A percentile compares a stretch with the other conserved stretches of the same genome.
phyloP scores from a whole-genome alignment of 2,329 filamentous ascomycete species.

The Juglanconis sp. region DNA sequence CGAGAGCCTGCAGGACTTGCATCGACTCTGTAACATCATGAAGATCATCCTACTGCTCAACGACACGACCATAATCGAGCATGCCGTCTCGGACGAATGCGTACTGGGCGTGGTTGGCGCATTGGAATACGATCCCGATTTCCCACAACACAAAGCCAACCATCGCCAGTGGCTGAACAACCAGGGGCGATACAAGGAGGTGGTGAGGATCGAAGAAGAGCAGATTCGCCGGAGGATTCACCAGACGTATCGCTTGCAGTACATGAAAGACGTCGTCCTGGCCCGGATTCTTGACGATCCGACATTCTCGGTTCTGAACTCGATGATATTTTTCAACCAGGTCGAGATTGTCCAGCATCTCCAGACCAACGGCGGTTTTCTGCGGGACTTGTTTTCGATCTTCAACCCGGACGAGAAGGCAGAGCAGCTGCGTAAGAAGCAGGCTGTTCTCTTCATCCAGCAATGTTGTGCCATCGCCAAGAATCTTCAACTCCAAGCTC shows the following conservation, averaged over 20 bases:
- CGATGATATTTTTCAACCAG: constrained; percentile 97
- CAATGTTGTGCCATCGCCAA: constrained; percentile 94
- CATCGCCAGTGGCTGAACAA: constrained; percentile 90
- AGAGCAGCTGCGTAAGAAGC: constrained; percentile 75
- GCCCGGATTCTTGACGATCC: constrained; percentile 95
- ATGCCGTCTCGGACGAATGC: constrained; percentile 84
- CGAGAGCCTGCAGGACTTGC: constrained; percentile 81
- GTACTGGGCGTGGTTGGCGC: constrained; percentile 92
- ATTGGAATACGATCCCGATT: constrained; percentile 96
- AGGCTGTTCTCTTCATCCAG: constrained; percentile 93
- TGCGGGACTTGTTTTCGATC: constrained; percentile 83
- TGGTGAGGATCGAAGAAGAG: constrained; percentile 84
- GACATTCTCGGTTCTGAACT: constrained; percentile 96
- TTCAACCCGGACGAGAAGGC: constrained; percentile 59
- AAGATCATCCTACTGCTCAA: constrained; percentile 93
- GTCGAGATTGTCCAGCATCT: constrained; percentile 95
- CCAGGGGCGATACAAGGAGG: constrained; percentile 89
- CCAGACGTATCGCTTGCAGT: constrained; percentile 91
- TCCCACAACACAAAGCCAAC: constrained; percentile 95
- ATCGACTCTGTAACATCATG: constrained; percentile 95
- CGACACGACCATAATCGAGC: constrained; percentile 91
- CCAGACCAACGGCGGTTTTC: constrained; percentile 74
- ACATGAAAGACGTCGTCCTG: constrained; percentile 96
- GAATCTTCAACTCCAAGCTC: constrained; percentile 79
- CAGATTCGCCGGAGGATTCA: constrained; percentile 86